Conservation (phyloP, 169 alveolate genomes). For the Babesia caballi region DNA sequence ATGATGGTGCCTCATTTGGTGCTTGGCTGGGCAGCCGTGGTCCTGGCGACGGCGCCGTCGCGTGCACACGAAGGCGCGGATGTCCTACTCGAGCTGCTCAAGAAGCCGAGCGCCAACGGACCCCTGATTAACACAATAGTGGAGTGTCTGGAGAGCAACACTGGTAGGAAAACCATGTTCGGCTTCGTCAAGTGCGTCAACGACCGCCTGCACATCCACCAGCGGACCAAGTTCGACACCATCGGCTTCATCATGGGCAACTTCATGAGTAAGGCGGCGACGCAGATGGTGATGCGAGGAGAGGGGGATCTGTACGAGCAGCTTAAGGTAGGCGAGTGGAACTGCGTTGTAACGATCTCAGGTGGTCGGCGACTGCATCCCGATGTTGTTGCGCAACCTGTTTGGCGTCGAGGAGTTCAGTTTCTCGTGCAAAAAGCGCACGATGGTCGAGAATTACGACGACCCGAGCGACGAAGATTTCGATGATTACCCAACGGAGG, state of each 20-base stretch:
- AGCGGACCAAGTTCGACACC: slow-evolving; percentile 29
- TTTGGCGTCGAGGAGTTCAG: slow-evolving; percentile 42
- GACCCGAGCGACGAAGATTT: slow-evolving; percentile 28
- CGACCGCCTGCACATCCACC: slow-evolving; percentile 50
- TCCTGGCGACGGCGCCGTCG: too few relatives aligned
- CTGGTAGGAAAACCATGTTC: background rate
- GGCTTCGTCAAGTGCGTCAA: slow-evolving; percentile 45
- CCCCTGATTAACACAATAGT: slow-evolving; percentile 28
- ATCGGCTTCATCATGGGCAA: slow-evolving; percentile 54
- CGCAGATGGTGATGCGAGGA: background rate
- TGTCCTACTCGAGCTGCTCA: slow-evolving; percentile 24
- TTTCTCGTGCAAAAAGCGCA: slow-evolving; percentile 37
- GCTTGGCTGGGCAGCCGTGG: too few relatives aligned
- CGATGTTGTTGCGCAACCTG: slow-evolving; percentile 46
- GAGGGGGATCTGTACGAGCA: background rate
- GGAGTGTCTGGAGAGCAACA: slow-evolving; percentile 37
- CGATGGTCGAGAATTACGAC: slow-evolving; percentile 28
- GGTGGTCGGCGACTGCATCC: slow-evolving; percentile 61
- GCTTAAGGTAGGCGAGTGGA: background rate
- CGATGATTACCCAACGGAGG: slow-evolving; percentile 1
- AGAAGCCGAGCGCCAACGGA: slow-evolving; percentile 29
- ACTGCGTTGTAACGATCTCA: background rate
- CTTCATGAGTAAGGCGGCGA: slow-evolving; percentile 14
- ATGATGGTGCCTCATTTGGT: too few relatives aligned
- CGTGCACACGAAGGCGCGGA: too few relatives aligned